Evolutionary conservation across 179 eudicot species (phyloP).

Genomic region (Corrigiola litoralis): DNA sequence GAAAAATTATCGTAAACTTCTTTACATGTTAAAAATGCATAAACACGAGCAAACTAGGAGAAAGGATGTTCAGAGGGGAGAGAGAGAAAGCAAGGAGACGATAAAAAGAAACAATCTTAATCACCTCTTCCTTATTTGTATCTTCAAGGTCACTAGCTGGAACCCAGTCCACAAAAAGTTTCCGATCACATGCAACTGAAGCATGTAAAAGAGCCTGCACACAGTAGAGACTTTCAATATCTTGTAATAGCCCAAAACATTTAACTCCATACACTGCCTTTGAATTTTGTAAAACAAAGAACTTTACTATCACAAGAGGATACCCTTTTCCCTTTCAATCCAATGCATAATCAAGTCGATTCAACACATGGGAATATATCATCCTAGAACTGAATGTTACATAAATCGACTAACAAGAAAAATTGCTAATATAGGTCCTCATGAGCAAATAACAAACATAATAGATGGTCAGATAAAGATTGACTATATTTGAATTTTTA

Average conservation of each 20-base stretch:
- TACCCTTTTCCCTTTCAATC: background rate
- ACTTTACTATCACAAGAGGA: background rate
- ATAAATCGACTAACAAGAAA: too few relatives aligned
- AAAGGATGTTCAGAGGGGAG: background rate
- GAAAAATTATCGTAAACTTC: background rate
- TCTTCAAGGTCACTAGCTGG: slow-evolving; percentile 85
- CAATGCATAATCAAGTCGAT: background rate
- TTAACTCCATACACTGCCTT: background rate
- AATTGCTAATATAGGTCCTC: too few relatives aligned
- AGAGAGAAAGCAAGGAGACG: background rate
- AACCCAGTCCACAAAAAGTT: slow-evolving; percentile 69
- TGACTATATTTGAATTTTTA: too few relatives aligned
- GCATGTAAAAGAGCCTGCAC: slow-evolving; percentile 93
- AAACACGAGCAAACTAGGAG: background rate
- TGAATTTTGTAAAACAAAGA: too few relatives aligned
- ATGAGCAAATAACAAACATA: too few relatives aligned
- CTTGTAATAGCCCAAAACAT: slow-evolving; percentile 2
- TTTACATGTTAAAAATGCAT: background rate
- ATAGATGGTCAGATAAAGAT: too few relatives aligned
- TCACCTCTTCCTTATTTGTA: slow-evolving; percentile 59
- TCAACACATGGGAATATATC: too few relatives aligned
- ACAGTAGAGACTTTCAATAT: background rate
- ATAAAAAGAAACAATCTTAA: background rate
- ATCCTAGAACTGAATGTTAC: too few relatives aligned
- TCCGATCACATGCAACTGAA: slow-evolving; percentile 69